Conservation (phyloP, 345 rosid species). For the Populus alba region DNA sequence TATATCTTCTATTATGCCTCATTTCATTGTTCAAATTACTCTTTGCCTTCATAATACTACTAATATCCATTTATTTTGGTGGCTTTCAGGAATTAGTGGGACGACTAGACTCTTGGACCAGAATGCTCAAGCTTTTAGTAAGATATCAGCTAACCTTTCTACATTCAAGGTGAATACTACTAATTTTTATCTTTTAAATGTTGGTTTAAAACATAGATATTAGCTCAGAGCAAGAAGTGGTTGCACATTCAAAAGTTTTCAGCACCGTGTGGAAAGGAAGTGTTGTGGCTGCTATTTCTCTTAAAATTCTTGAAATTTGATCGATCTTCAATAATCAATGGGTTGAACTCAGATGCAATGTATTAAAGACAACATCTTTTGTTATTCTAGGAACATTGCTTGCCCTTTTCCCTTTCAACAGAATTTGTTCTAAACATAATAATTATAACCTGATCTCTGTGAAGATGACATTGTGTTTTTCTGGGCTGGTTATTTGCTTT, state of each 20-base stretch:
- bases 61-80: conserved; percentile 16
- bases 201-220: neutral
- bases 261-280: neutral
- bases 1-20: neutral
- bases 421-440: neutral
- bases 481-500: neutral
- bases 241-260: neutral
- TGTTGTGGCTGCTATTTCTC: neutral
- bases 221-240: neutral
- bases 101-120: conserved; percentile 64
- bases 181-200: neutral
- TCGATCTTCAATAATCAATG: neutral
- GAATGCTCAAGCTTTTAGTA: conserved; percentile 62
- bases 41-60: neutral
- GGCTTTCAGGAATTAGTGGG: conserved; percentile 60
- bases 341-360: neutral
- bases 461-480: neutral
- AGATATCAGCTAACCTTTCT: conserved; percentile 73
- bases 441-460: neutral
- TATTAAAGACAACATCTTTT: neutral
- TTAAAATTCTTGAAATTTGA: neutral
- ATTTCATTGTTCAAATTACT: neutral
- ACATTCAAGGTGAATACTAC: conserved; percentile 51
- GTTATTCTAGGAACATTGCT: neutral
- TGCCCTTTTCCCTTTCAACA: neutral